A percentile compares a stretch with the other conserved stretches of the same genome.
phyloP scores from a whole-genome alignment of 1,284 basidiomycete species.

The Afroboletus lepidellus region DNA sequence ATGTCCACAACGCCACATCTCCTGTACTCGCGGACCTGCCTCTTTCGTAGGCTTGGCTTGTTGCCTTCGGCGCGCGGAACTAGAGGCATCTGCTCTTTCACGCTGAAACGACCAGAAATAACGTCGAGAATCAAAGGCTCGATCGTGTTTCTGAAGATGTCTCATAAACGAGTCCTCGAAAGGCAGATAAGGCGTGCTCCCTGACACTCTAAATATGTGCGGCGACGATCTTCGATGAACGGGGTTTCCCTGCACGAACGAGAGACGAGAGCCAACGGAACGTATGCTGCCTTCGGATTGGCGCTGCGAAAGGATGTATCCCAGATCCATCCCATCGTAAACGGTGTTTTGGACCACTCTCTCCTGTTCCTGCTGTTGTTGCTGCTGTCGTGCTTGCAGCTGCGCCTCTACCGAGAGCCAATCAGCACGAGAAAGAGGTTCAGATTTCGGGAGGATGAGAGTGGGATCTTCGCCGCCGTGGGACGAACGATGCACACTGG shows the following conservation, averaged over 20 bases:
- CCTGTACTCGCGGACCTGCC: constrained; percentile 54
- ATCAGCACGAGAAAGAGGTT: constrained; percentile 39
- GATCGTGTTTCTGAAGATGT: constrained; percentile 49
- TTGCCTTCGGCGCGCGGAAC: constrained; percentile 21
- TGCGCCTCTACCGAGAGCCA: constrained; percentile 41
- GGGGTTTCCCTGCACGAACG: constrained; percentile 33
- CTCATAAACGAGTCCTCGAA: constrained; percentile 61
- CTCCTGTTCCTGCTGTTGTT: neutral
- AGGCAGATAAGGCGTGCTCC: constrained; percentile 49
- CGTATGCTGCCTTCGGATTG: constrained; percentile 32
- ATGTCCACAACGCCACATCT: constrained; percentile 66
- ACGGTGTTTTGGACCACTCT: constrained; percentile 8
- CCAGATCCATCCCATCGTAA: constrained; percentile 43
- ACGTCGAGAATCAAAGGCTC: constrained; percentile 43
- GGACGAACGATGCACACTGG: constrained; percentile 33
- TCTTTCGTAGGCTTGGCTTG: constrained; percentile 26
- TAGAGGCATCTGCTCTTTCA: constrained; percentile 46
- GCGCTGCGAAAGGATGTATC: constrained; percentile 41
- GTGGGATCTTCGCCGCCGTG: constrained; percentile 29
- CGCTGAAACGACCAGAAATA: constrained; percentile 63
- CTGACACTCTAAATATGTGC: constrained; percentile 35
- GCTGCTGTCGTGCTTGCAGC: constrained; percentile 20
- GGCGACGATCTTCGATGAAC: constrained; percentile 15
- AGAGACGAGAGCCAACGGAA: constrained; percentile 36
- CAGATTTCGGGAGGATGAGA: constrained; percentile 44